phyloP scores from a whole-genome alignment of 495 filamentous ascomycete species.

The Melanomma pulvis-pyrius region DNA sequence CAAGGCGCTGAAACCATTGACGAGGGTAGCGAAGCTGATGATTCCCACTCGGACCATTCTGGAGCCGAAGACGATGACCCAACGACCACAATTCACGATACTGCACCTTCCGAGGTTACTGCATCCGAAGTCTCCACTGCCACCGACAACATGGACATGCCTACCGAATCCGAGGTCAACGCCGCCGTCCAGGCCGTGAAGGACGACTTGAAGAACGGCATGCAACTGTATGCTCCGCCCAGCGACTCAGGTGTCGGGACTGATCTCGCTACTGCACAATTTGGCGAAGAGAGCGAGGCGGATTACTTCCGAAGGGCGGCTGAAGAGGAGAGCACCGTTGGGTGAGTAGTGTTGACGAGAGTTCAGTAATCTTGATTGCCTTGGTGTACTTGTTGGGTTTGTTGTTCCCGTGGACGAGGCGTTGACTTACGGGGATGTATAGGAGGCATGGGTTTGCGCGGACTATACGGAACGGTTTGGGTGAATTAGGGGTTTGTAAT shows the following conservation, averaged over 20 bases:
- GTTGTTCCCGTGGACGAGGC: background rate
- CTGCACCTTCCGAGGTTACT: constrained; percentile 8
- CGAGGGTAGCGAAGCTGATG: constrained; percentile 35
- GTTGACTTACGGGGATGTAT: background rate
- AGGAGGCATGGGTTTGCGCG: background rate
- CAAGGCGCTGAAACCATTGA: constrained; percentile 39
- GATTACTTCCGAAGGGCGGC: constrained; percentile 38
- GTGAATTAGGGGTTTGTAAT: background rate
- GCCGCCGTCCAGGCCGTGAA: constrained; percentile 9
- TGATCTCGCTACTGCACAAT: constrained; percentile 43
- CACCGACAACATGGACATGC: background rate
- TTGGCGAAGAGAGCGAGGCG: constrained; percentile 30
- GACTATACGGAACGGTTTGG: background rate
- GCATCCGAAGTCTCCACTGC: constrained; percentile 18
- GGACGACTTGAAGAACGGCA: constrained; percentile 21
- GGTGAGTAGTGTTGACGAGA: constrained; percentile 16
- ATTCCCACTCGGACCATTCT: constrained; percentile 10
- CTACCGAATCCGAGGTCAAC: constrained; percentile 10
- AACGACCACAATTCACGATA: background rate
- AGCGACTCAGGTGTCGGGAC: constrained; percentile 48
- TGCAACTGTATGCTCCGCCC: constrained; percentile 37
- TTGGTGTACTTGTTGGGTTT: background rate
- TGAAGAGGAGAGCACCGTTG: constrained; percentile 38
- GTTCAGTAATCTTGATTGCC: background rate
- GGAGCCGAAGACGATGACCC: constrained; percentile 22